These are phyloP conservation scores for Aureobasidium sp. DNA, from an alignment of 2,329 filamentous ascomycete genomes.

Conservation along the genomic window DNA sequence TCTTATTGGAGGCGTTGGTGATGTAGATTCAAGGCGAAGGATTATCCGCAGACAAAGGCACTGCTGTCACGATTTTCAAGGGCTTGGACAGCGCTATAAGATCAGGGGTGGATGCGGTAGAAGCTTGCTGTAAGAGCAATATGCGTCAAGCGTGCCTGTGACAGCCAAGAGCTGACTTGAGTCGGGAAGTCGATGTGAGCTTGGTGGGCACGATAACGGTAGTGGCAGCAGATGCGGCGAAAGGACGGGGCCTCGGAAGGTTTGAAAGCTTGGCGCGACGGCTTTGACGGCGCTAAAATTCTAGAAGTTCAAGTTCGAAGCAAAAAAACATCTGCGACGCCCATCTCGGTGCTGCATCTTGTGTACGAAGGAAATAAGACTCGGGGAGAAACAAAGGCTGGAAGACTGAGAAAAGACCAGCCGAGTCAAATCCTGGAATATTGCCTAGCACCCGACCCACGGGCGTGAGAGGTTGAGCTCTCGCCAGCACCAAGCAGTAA, in stretches of 20 bases:
- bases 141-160: background rate
- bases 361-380: background rate
- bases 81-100: background rate
- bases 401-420: background rate
- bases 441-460: background rate
- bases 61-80: background rate
- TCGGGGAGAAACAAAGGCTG: background rate
- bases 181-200: background rate
- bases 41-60: slow-evolving; percentile 2
- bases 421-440: background rate
- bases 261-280: background rate
- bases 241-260: background rate
- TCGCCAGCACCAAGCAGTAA: background rate
- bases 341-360: background rate
- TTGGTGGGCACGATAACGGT: background rate
- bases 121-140: background rate
- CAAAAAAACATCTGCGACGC: slow-evolving; percentile 11
- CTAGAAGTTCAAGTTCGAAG: slow-evolving; percentile 8
- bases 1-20: slow-evolving; percentile 11
- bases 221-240: background rate
- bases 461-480: slow-evolving; percentile 8
- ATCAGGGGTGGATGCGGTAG: background rate
- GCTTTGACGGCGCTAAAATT: slow-evolving; percentile 9
- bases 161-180: background rate
- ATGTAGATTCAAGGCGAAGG: slow-evolving; percentile 7